Evolutionary conservation across 2,329 filamentous ascomycete species (phyloP).

Genomic region (Fusarium avenaceum): DNA sequence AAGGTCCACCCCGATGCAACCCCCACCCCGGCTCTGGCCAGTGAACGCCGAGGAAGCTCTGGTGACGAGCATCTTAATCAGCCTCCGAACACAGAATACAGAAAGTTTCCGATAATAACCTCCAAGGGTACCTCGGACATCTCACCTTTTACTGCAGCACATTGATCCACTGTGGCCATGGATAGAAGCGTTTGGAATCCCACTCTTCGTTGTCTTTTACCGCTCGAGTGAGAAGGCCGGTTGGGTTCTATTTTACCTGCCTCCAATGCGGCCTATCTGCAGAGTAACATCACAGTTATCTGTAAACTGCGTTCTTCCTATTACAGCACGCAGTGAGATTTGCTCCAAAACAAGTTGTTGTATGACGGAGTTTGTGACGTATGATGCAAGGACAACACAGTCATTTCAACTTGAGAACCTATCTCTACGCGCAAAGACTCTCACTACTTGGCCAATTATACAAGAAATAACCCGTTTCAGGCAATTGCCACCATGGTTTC

Average conservation of each 20-base stretch:
- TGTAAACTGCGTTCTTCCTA: neutral
- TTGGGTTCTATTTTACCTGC: neutral
- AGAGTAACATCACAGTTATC: neutral
- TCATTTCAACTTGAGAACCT: neutral
- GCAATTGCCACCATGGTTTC: too few species aligned
- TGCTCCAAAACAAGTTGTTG: neutral
- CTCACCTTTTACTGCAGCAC: neutral
- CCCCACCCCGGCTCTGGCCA: neutral
- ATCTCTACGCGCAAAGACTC: neutral
- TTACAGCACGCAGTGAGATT: neutral
- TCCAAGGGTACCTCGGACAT: neutral
- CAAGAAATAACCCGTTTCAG: too few species aligned
- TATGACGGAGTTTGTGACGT: neutral
- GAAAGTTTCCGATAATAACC: neutral
- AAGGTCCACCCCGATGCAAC: conserved; percentile 18
- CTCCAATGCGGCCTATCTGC: neutral
- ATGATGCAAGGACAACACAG: neutral
- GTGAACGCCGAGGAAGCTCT: conserved; percentile 10
- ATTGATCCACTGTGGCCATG: conserved; percentile 9
- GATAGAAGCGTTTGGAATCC: neutral
- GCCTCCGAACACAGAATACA: neutral
- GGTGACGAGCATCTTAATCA: neutral
- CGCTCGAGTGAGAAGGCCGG: neutral
- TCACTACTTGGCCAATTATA: neutral
- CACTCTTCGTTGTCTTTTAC: neutral